Base-by-base conservation (phyloP, 2,329 filamentous ascomycete genomes). In the Hypoxylon sp. region DNA sequence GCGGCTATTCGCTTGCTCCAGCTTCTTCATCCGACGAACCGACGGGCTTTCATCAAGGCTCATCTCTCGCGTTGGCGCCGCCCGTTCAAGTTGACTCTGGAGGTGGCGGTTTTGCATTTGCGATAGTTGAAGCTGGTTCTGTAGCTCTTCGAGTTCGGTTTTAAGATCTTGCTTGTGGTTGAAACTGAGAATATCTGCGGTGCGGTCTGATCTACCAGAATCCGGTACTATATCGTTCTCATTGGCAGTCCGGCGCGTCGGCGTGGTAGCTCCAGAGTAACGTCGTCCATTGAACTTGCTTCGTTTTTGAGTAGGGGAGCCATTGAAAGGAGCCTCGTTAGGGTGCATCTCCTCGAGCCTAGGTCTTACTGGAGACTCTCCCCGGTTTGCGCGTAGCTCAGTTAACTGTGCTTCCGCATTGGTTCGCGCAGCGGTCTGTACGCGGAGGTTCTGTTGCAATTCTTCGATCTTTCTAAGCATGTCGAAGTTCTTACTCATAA, bases 101-200 rank as follows among this genome's bases (percentile, higher is more conserved):
- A 98, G 88, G 76, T 98, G 94, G 35, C 92, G 90, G 80, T 97
- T 98, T 74, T 97, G 93, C 93, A 98, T 97, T 80, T 98, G 92
- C 3, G 92, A 91, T 78, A 98, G 89, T 77, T 98, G 95, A 57
- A 98, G 87, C 78, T 97, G 94, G 78, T 97, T 98, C 78, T 98
- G 95, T 26, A 97, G 86, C 79, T 97, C 91, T 78, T 98, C 95
- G 11, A 98, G 85, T 75, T 98, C 94, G 3, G 93, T 88, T 76
- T 94, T 96, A 66, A 97, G 84, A 77, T 98, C 95, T 90, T 97
- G 95, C 42, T 92, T 91, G 76, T 92, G 94, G 81, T 96, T 95
- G 81, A 93, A 93, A 72, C 90, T 91, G 46, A 94, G 84, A 14
- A 94, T 92, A 78, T 98, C 95, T 24, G 91, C 89, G 0, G 94